Base-by-base conservation (phyloP, 148 eudicot genomes). In the Silene uniflora region DNA sequence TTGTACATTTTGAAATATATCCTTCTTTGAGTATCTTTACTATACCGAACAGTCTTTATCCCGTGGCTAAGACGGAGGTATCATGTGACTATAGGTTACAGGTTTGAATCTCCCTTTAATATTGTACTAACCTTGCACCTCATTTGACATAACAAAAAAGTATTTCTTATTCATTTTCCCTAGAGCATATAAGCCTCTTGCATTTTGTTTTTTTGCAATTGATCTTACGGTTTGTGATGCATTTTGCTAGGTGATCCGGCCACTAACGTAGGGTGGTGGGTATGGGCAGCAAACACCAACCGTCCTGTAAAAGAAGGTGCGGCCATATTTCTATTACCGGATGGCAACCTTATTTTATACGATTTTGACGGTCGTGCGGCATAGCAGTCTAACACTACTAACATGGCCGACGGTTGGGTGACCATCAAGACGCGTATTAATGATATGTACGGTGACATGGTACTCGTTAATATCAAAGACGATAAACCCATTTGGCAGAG, bases 221-320 rank as follows among this genome's bases (percentile, higher is more conserved):
- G n/a, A n/a, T 49, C 16, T 10, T 49, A 49, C 54, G 2, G 1
- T 49, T 49, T 49, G 0, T 7, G 17, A 49, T 49, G 55, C 56
- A 52, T 52, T 52, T 12, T 52, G 56, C 17, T 52, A 52, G 56
- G 56, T 5, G 56, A 52, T 52, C 16, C 56, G 14, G 5, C 14
- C 17, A 14, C 56, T 0, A 14, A 68, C 16, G 25, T 56, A 46
- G 72, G 72, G 25, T 12, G 1, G 7, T 68, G 72, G 72, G 56
- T 68, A 2, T 68, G 72, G 72, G 72, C 72, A 10, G 72, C 72
- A 7, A 68, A 68, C 72, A n/a, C 55, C 10, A 68, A 68, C 56
- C 25, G 72, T 13, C 72, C 72, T 0, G 72, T 68, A 10, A 17
- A 17, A 0, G 56, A 68, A 44, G 72, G 72, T 19, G 72, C 72